A percentile compares a stretch with the other conserved stretches of the same genome.
phyloP scores from a whole-genome alignment of 2,329 filamentous ascomycete species.

The Verticillium albo-atrum region DNA sequence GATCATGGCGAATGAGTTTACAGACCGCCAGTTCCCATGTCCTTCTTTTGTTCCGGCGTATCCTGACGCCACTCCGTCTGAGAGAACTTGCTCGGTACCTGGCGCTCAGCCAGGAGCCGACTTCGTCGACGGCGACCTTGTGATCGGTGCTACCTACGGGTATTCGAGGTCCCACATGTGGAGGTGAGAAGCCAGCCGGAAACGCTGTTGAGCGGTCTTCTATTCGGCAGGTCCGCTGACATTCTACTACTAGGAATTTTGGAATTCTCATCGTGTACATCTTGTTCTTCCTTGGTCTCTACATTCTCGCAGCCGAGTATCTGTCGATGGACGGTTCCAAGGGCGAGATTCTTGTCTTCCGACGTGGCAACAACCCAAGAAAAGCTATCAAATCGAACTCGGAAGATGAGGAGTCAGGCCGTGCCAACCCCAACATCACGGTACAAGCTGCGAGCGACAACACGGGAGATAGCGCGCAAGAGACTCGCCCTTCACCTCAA shows the following conservation, averaged over 20 bases:
- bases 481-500: too few species aligned
- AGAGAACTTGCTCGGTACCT: constrained; percentile 37
- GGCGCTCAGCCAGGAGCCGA: constrained; percentile 38
- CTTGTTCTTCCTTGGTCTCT: constrained; percentile 40
- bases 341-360: constrained; percentile 58
- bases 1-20: constrained; percentile 61
- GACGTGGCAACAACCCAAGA: constrained; percentile 27
- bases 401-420: background rate
- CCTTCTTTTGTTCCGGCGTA: constrained; percentile 18
- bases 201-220: background rate
- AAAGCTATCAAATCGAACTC: background rate
- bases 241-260: constrained; percentile 46
- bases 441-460: too few species aligned
- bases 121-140: constrained; percentile 39
- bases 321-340: constrained; percentile 46
- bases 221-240: constrained; percentile 18
- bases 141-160: constrained; percentile 35
- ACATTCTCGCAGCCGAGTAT: constrained; percentile 47
- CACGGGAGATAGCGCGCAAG: too few species aligned
- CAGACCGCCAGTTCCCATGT: constrained; percentile 39
- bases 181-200: constrained; percentile 16
- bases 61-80: constrained; percentile 8
- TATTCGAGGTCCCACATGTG: constrained; percentile 43
- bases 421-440: background rate
- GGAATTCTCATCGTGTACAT: constrained; percentile 51